Base-by-base conservation (phyloP, 2,329 filamentous ascomycete species). In the Hypoxylon sp. region DNA sequence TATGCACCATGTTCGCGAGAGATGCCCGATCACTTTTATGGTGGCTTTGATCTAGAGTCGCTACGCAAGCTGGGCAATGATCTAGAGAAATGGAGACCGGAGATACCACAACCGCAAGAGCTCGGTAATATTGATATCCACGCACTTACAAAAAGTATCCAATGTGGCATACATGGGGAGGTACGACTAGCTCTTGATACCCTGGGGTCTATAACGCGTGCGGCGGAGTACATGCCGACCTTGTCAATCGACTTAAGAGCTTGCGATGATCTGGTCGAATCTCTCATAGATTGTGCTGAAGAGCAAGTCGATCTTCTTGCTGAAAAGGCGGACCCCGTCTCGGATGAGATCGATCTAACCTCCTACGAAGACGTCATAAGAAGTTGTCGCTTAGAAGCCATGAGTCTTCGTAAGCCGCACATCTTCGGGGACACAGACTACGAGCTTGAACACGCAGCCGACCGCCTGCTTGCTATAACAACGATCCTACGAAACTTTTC, bases 401-500 rank as follows among this genome's bases (percentile, higher is more conserved):
- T 92, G 68, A 86, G 86, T 0, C 81, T 98, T 60, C 90, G 92
- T 72, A 91, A 95, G 55, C 85, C 92, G 22, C 88, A 91, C 0
- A 86, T 88, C 37, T 92, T 96, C 77, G 95, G 94, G 2, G 92
- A 91, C 2, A 82, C 86, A 13, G 91, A 91, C 31, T 95, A 97
- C 78, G 90, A 95, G 57, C 86, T 98, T 2, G 93, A 97, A 75
- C 90, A 92, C 55, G 92, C 95, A 2, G 94, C 95, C 3, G 95
- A 98, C 74, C 89, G 92, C 66, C 81, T 99, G 53, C 90, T 98
- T 62, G 97, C 94, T 76, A 92, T 98, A 71, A 97, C 94, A 1
- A 97, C 94, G 0, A 95, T 98, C 63, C 82, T 99, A 51, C 91
- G 96, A 66, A 99, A 99, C 74, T 86, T 98, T 14, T 98, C 96